phyloP scores from a whole-genome alignment of 306 rosid species.

The Prunus kanzakura region DNA sequence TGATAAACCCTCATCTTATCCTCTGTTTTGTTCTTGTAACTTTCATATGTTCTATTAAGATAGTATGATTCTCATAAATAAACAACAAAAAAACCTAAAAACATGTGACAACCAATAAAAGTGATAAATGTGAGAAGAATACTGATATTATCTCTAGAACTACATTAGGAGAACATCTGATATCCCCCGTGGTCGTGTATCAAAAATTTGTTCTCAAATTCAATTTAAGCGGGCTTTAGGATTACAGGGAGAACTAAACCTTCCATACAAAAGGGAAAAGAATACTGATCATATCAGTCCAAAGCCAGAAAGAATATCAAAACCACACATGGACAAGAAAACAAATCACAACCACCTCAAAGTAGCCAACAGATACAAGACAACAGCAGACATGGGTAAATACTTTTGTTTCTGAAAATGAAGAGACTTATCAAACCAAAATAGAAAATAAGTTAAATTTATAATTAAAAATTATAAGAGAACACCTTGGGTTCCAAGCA shows the following conservation, averaged over 20 bases:
- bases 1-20: no score
- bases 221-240: background rate
- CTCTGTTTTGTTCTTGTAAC: no score
- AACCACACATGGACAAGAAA: background rate
- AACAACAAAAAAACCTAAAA: no score
- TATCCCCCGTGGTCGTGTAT: background rate
- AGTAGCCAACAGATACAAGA: background rate
- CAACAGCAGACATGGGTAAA: background rate
- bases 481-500: conserved; percentile 98
- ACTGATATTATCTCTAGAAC: background rate
- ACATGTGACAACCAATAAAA: no score
- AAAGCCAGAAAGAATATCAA: background rate
- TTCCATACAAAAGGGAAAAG: background rate
- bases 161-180: background rate
- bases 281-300: background rate
- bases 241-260: background rate
- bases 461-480: background rate
- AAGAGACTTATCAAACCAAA: background rate
- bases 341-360: background rate
- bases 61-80: no score
- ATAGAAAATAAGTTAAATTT: background rate
- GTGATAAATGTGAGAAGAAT: no score
- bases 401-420: background rate
- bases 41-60: no score
- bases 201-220: background rate